Percentiles rank a stretch among this genome's conserved stretches.
Evolutionary conservation across 768 basidiomycete genomes (phyloP).

Genomic region (Porphyrellus cyaneotinctus): DNA sequence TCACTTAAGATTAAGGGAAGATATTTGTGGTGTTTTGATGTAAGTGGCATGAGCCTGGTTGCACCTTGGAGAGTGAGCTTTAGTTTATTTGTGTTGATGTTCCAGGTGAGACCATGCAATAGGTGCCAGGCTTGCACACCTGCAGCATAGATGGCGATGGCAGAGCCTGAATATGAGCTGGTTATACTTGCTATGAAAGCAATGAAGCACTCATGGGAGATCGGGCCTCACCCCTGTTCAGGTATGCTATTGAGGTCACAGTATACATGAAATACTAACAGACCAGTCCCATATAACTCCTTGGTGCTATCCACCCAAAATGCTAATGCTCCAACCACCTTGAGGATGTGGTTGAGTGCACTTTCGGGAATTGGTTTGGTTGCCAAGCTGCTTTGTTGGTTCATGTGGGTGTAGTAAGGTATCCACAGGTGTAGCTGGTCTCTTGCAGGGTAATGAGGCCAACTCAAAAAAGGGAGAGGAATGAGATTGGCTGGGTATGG

Average conservation of each 20-base stretch:
- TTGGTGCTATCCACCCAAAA: no score
- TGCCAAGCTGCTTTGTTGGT: no score
- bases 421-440: no score
- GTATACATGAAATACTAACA: no score
- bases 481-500: no score
- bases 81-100: not conserved
- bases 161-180: not conserved
- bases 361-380: no score
- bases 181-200: not conserved
- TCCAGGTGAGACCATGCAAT: not conserved
- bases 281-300: no score
- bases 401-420: no score
- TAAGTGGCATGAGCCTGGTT: accelerated
- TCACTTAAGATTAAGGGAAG: not conserved
- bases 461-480: no score
- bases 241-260: constrained; percentile 12
- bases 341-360: no score
- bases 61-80: not conserved
- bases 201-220: accelerated
- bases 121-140: not conserved
- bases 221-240: not conserved
- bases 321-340: no score
- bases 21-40: not conserved
- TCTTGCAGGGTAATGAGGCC: no score
- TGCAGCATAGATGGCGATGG: not conserved